Evolutionary conservation across 768 basidiomycete genomes (phyloP).

Genomic region (Dacryopinax spathularia): DNA sequence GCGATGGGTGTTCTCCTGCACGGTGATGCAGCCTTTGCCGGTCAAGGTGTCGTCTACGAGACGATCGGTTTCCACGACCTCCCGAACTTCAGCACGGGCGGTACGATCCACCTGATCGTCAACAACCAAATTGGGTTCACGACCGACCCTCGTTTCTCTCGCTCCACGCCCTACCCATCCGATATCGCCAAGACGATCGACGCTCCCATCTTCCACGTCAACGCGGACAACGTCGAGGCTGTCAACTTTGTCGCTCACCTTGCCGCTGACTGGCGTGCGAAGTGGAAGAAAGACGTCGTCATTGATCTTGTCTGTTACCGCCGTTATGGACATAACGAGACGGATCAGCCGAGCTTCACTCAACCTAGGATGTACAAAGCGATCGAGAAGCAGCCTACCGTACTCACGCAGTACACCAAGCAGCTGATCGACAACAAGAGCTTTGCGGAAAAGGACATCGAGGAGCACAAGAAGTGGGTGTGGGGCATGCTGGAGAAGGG

Average conservation of each 20-base stretch:
- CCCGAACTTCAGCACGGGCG: constrained; percentile 90
- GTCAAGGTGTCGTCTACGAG: constrained; percentile 97
- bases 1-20: constrained; percentile 95
- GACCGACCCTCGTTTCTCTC: constrained; percentile 92
- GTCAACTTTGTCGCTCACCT: constrained; percentile 98
- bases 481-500: constrained; percentile 98
- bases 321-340: constrained; percentile 97
- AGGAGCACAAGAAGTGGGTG: constrained; percentile 98
- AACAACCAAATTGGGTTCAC: constrained; percentile 99
- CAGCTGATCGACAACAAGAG: constrained; percentile 80
- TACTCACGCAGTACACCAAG: constrained; percentile 82
- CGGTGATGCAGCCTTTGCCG: constrained; percentile 96
- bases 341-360: constrained; percentile 96
- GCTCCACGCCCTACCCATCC: constrained; percentile 94
- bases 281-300: constrained; percentile 98
- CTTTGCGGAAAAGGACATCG: constrained; percentile 90
- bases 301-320: constrained; percentile 98
- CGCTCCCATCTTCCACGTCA: constrained; percentile 97
- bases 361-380: constrained; percentile 98
- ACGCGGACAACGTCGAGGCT: constrained; percentile 95
- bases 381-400: constrained; percentile 84
- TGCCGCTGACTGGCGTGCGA: constrained; percentile 94
- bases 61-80: constrained; percentile 97
- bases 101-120: constrained; percentile 94
- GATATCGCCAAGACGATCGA: constrained; percentile 98